Evolutionary conservation across 371 early-diverging fungal genomes (phyloP), one percentile per base, ranked within the genome.

Genomic region (Lichtheimia ornata): DNA sequence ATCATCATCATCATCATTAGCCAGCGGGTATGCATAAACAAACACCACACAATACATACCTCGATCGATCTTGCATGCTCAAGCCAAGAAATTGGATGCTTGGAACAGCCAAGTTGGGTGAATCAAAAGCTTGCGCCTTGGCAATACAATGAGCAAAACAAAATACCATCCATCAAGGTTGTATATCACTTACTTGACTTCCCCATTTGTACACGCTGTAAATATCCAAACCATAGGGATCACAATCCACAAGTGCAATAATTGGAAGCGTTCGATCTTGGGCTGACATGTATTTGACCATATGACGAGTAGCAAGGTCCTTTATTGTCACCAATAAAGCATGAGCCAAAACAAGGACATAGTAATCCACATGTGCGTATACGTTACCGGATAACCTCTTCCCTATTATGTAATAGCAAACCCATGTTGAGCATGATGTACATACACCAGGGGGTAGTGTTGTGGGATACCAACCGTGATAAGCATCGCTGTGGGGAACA

Each of bases 141-240:
- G 53, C 12, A 54, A 17, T 28, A n/a, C n/a, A 52, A 42, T 17
- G 20, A 35, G 28, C 18, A 42, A 18, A 18, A 47, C 12, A 5
- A 5, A 5, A 17, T n/a, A n/a, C n/a, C n/a, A n/a, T 18, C 1
- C 18, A 2, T 5, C 4, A 17, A 5, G 7, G 1, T n/a, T n/a
- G 13, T 5, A 18, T 45, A 24, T 4, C 3, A 4, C 53, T 42
- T 65, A 77, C 81, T 50, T 59, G 59, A 18, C 74, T 70, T 12
- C 82, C 82, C 73, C 76, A 81, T 61, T 77, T 81, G 52, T 81
- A 81, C 4, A 76, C 71, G n/a, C 72, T 58, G 57, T 72, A 78
- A 15, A 81, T 81, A 50, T 81, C 82, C 15, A 81, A 54, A 0
- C 82, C 82, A 59, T 81, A 70, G 1, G 78, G 78, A 59, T 81